Base-by-base conservation (phyloP, 2,329 filamentous ascomycete genomes). In the Parastagonospora avenae region DNA sequence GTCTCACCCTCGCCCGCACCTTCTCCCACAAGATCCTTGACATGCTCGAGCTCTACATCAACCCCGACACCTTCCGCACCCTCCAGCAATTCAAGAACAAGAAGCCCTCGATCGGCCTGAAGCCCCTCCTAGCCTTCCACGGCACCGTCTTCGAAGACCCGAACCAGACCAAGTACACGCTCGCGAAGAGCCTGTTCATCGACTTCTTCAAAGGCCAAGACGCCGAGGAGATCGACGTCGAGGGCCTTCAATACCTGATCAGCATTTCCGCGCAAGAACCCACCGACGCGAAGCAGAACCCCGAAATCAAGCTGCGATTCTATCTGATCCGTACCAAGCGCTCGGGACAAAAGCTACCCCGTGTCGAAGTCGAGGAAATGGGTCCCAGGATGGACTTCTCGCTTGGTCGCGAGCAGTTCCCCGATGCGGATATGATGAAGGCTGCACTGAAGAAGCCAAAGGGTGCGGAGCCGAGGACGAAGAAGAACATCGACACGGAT, bases 401-500 rank as follows among this genome's bases (percentile, higher is more conserved):
- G 59, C 81, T 97, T 46, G 92, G 94, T 19, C 86, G 94, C 63
- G 79, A 88, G 60, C 85, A 85, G 69, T 88, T 94, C 74, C 85
- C 93, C 1, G 91, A 96, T 63, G 82, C 85, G 66, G 83, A 83
- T 10, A 84, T 90, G 77, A 83, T 89, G 82, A 97, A 96, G 84
- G 90, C 93, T 76, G 92, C 93, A 14, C 83, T 97, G 84, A 91
- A 88, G 83, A 91, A 88, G 79, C 83, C 91, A 43, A 92, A 88
- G 81, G 85, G 85, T 33, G 77, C 75, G 33, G 87, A 90, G 77
- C 88, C 90, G 78, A 81, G 82, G 50, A 88, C 88, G 55, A 97
- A 96, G 88, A 99, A 99, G 88, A 99, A 99, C 76, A 88, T 99
- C 64, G 85, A 86, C 47, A 95, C 90, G 50, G 92, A 97, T 74